phyloP scores from a whole-genome alignment of 2,329 filamentous ascomycete species.

The Fusarium sp. region DNA sequence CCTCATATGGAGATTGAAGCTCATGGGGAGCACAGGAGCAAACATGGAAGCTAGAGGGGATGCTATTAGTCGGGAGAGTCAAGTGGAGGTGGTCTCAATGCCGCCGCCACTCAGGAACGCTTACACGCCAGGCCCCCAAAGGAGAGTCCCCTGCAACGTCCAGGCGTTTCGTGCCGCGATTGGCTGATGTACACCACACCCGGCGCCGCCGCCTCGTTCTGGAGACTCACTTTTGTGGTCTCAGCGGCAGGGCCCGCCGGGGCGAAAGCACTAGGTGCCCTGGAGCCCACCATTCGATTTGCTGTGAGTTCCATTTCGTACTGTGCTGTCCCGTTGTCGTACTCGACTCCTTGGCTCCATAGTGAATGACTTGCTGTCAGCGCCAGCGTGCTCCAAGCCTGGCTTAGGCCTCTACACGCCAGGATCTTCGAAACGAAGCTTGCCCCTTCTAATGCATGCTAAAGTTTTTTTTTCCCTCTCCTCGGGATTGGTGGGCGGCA shows the following conservation, averaged over 20 bases:
- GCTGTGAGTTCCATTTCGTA: constrained; percentile 22
- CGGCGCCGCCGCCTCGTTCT: constrained; percentile 34
- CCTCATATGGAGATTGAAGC: constrained; percentile 39
- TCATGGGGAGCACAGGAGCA: constrained; percentile 30
- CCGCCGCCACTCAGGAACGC: constrained; percentile 43
- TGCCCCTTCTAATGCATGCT: constrained; percentile 25
- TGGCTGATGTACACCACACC: constrained; percentile 19
- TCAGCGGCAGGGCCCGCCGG: constrained; percentile 47
- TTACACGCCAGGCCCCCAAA: constrained; percentile 23
- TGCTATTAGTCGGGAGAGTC: constrained; percentile 6
- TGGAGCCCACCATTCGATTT: background rate
- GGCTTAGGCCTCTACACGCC: constrained; percentile 30
- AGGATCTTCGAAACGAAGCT: constrained; percentile 33
- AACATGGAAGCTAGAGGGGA: constrained; percentile 16
- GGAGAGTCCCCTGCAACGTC: constrained; percentile 30
- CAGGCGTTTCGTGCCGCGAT: constrained; percentile 7
- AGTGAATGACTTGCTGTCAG: constrained; percentile 26
- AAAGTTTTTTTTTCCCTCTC: constrained; percentile 6
- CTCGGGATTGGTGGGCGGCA: constrained; percentile 9
- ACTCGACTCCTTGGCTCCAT: constrained; percentile 12
- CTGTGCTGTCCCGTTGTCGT: constrained; percentile 21
- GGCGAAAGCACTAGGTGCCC: constrained; percentile 25
- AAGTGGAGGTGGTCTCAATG: constrained; percentile 38
- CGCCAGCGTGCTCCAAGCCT: constrained; percentile 18
- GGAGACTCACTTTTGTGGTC: constrained; percentile 29